Evolutionary conservation across 371 early-diverging fungal species (phyloP).

Genomic region (Lichtheimia hyalospora): DNA sequence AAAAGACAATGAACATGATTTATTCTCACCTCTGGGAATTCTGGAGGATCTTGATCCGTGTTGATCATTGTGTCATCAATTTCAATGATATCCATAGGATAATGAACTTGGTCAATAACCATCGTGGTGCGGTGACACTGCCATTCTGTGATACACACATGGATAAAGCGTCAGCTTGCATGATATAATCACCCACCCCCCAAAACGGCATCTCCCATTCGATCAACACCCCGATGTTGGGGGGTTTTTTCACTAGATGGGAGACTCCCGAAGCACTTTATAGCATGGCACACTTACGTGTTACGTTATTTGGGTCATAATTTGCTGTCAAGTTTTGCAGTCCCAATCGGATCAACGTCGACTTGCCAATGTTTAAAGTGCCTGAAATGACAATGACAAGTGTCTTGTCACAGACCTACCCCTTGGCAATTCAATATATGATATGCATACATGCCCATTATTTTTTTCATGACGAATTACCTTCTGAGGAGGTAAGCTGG

Average conservation of each 20-base stretch:
- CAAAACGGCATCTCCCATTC: too few species aligned
- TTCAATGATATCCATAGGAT: conserved; percentile 33
- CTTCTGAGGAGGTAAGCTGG: too few species aligned
- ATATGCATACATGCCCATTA: not conserved
- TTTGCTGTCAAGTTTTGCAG: conserved; percentile 26
- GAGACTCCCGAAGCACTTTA: too few species aligned
- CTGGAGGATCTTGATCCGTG: conserved; percentile 23
- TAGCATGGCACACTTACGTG: conserved; percentile 16
- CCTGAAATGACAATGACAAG: conserved; percentile 34
- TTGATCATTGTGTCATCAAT: conserved; percentile 21
- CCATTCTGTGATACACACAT: conserved; percentile 18
- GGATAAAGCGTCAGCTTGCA: too few species aligned
- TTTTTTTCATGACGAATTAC: too few species aligned
- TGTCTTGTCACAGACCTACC: conserved; percentile 10
- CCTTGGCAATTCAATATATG: not conserved
- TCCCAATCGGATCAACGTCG: conserved; percentile 36
- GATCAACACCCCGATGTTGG: too few species aligned
- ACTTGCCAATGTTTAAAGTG: conserved; percentile 34
- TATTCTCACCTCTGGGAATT: conserved; percentile 24
- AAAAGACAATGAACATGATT: not conserved
- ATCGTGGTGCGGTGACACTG: conserved; percentile 28
- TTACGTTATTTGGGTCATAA: conserved; percentile 22
- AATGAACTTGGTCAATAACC: conserved; percentile 18
- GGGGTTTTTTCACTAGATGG: too few species aligned
- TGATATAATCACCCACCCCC: too few species aligned